A percentile compares a stretch with the other conserved stretches of the same genome.
These are phyloP conservation scores for Cryomyces minteri DNA, from an alignment of 495 filamentous ascomycete species.

Conservation along the genomic window DNA sequence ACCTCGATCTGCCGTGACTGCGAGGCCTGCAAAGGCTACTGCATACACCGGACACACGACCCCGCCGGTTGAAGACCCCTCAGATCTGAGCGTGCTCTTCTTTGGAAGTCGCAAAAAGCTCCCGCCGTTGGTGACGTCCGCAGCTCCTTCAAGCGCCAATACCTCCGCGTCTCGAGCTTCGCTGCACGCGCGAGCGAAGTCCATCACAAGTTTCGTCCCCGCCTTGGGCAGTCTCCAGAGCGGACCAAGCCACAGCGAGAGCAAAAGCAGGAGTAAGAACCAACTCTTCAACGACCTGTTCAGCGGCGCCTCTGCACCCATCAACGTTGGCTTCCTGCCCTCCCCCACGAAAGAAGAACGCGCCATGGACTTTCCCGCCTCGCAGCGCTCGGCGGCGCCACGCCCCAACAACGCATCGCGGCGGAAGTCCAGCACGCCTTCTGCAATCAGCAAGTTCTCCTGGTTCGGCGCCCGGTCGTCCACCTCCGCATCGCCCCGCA, in stretches of 20 bases:
- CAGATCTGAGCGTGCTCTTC: not conserved
- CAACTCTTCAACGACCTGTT: conserved; percentile 10
- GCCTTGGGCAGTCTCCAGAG: not conserved
- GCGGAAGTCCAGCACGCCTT: not conserved
- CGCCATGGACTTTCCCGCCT: conserved; percentile 4
- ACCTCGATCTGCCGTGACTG: not conserved
- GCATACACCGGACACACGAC: not conserved
- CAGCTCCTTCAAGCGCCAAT: not conserved
- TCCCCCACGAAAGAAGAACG: conserved; percentile 7
- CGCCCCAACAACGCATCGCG: too few relatives aligned
- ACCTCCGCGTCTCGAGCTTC: not conserved
- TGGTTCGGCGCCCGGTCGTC: conserved; percentile 7
- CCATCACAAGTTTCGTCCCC: not conserved
- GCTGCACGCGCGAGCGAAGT: not conserved
- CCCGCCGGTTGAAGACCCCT: not conserved
- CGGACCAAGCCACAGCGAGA: not conserved
- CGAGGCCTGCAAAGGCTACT: not conserved
- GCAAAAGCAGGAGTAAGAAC: not conserved
- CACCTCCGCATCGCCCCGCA: not conserved
- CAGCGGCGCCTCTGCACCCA: conserved; percentile 11
- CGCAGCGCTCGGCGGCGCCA: too few relatives aligned
- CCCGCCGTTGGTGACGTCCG: not conserved
- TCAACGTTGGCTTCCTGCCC: conserved; percentile 8
- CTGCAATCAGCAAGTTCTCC: conserved; percentile 1
- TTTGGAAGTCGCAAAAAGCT: not conserved